Percentiles rank a stretch among this genome's conserved stretches.
These are phyloP conservation scores for Eucalyptus viminalis DNA, from an alignment of 345 rosid species.

Conservation along the genomic window DNA sequence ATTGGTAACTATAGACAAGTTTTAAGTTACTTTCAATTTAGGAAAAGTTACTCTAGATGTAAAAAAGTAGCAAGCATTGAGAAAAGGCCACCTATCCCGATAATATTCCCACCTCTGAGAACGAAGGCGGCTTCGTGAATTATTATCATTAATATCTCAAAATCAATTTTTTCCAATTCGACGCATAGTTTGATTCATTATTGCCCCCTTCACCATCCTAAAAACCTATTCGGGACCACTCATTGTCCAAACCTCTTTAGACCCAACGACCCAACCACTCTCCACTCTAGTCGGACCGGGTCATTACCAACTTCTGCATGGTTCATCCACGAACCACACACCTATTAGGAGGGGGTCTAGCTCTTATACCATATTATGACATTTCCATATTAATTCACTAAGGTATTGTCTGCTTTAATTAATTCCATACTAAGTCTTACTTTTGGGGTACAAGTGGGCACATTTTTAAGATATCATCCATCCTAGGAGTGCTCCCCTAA, in stretches of 20 bases:
- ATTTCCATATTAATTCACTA: too few relatives aligned
- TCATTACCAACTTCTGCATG: background rate
- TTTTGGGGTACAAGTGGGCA: background rate
- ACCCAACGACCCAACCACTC: background rate
- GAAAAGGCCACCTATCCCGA: background rate
- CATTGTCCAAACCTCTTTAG: background rate
- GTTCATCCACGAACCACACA: background rate
- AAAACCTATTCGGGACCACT: accelerated
- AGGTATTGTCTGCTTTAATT: background rate
- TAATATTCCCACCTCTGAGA: background rate
- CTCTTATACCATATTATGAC: background rate
- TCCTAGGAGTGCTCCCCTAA: background rate
- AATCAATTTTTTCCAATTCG: accelerated
- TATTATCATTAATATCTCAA: background rate
- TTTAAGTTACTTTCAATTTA: background rate
- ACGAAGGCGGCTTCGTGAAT: too few relatives aligned
- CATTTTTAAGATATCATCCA: background rate
- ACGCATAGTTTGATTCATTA: background rate
- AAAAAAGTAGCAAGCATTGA: background rate
- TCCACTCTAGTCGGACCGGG: accelerated
- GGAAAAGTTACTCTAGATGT: background rate
- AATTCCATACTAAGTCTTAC: background rate
- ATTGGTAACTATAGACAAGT: background rate
- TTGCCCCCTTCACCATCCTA: background rate
- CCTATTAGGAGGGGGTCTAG: background rate